phyloP scores from a whole-genome alignment of 306 rosid species.

The Parietaria judaica region DNA sequence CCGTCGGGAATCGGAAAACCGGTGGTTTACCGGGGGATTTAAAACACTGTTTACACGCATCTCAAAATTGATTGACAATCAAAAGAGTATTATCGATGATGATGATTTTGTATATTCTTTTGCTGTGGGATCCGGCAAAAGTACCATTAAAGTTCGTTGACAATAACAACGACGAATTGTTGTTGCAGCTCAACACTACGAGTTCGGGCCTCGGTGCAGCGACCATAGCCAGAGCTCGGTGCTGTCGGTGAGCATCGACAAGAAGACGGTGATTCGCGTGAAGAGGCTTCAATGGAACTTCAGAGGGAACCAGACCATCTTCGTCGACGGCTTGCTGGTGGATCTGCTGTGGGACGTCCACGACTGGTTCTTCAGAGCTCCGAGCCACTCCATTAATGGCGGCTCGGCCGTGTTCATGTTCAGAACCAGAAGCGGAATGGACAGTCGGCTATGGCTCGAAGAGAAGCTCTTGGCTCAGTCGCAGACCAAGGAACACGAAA shows the following conservation, averaged over 20 bases:
- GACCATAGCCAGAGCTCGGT: slow-evolving; percentile 31
- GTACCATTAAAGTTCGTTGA: too few species aligned
- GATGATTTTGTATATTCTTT: too few species aligned
- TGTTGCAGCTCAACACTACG: too few species aligned
- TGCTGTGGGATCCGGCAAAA: too few species aligned
- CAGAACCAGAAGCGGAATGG: slow-evolving; percentile 75
- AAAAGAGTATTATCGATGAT: too few species aligned
- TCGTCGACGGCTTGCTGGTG: slow-evolving; percentile 79
- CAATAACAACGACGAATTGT: too few species aligned
- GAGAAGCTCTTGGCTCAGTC: slow-evolving; percentile 38
- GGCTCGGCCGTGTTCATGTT: slow-evolving; percentile 78
- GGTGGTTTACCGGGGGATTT: too few species aligned
- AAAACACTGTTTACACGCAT: too few species aligned
- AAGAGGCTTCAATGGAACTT: slow-evolving; percentile 92
- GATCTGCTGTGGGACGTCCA: slow-evolving; percentile 97
- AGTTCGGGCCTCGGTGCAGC: slow-evolving; percentile 20
- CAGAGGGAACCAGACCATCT: slow-evolving; percentile 80
- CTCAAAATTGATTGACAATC: too few species aligned
- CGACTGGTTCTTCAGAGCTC: slow-evolving; percentile 61
- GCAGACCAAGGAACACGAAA: slow-evolving; percentile 40
- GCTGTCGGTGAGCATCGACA: slow-evolving; percentile 54
- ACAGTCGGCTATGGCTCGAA: slow-evolving; percentile 80
- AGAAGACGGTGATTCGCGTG: slow-evolving; percentile 69
- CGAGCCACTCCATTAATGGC: neutral
- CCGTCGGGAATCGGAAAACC: too few species aligned